phyloP scores from a whole-genome alignment of 192 early-diverging fungal species.

The Coemansia sp. region DNA sequence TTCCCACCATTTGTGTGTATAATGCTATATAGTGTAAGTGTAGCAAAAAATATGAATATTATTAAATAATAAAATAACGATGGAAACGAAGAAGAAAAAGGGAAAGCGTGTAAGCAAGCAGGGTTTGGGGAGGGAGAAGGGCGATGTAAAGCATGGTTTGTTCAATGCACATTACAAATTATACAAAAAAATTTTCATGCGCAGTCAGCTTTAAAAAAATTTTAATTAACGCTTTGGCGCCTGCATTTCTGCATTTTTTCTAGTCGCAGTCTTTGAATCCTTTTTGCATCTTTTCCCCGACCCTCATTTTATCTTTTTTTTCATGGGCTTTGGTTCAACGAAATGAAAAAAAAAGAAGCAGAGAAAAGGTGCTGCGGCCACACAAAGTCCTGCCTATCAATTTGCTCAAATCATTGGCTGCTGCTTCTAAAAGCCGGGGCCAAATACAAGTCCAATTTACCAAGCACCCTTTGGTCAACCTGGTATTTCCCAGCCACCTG shows the following conservation, averaged over 20 bases:
- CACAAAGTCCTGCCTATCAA: background rate
- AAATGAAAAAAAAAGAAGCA: background rate
- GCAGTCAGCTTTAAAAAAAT: background rate
- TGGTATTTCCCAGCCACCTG: constrained; percentile 10
- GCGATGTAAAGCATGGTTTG: too few relatives aligned
- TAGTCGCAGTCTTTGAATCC: too few relatives aligned
- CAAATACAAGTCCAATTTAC: constrained; percentile 13
- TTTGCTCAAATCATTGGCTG: background rate
- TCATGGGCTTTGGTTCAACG: background rate
- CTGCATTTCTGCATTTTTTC: too few relatives aligned
- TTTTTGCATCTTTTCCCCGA: background rate
- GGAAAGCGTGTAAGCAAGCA: too few relatives aligned
- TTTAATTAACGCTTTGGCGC: too few relatives aligned
- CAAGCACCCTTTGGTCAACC: constrained; percentile 18
- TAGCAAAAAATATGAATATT: background rate
- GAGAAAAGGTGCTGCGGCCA: background rate
- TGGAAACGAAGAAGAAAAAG: too few relatives aligned
- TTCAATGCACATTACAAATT: background rate
- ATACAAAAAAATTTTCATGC: background rate
- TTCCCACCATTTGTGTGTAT: background rate
- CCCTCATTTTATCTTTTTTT: background rate
- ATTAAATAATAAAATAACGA: background rate
- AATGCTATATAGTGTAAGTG: background rate
- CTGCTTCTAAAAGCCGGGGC: background rate
- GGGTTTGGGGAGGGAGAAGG: too few relatives aligned